A percentile compares a stretch with the other conserved stretches of the same genome.
Conservation (phyloP, 2,329 filamentous ascomycete genomes). For the Didymellaceae sp. region DNA sequence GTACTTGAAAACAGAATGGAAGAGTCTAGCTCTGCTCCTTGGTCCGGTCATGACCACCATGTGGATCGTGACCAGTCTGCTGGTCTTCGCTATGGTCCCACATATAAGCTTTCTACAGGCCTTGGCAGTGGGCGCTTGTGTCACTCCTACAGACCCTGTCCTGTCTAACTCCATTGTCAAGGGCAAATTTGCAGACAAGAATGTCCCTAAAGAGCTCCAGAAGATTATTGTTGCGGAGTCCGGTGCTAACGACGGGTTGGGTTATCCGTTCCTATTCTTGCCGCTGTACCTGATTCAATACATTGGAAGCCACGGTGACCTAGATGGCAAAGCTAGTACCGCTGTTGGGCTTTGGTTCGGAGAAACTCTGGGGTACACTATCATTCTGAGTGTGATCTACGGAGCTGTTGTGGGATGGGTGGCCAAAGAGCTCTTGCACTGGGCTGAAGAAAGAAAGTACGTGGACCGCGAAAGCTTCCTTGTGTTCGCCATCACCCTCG, state of each 20-base stretch:
- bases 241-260: constrained; percentile 86
- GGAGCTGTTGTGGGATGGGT: constrained; percentile 80
- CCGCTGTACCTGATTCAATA: constrained; percentile 85
- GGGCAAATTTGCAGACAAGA: constrained; percentile 89
- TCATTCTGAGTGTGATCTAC: constrained; percentile 78
- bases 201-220: constrained; percentile 82
- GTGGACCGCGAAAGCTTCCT: constrained; percentile 88
- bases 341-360: constrained; percentile 84
- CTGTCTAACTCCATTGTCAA: constrained; percentile 90
- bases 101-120: constrained; percentile 77
- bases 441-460: constrained; percentile 79
- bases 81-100: constrained; percentile 79
- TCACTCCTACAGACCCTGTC: constrained; percentile 92
- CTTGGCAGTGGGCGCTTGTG: constrained; percentile 79
- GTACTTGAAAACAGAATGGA: constrained; percentile 82
- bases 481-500: constrained; percentile 83
- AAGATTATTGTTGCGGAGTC: constrained; percentile 72
- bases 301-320: constrained; percentile 58
- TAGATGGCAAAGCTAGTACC: constrained; percentile 60
- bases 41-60: constrained; percentile 85
- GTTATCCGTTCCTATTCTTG: constrained; percentile 87
- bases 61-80: constrained; percentile 82
- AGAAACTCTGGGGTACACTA: constrained; percentile 84
- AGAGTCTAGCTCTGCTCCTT: constrained; percentile 73
- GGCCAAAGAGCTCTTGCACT: constrained; percentile 81